Percentiles rank a stretch among this genome's conserved stretches.
Conservation (phyloP, 371 early-diverging fungal genomes). For the Rhizopus stolonifer region DNA sequence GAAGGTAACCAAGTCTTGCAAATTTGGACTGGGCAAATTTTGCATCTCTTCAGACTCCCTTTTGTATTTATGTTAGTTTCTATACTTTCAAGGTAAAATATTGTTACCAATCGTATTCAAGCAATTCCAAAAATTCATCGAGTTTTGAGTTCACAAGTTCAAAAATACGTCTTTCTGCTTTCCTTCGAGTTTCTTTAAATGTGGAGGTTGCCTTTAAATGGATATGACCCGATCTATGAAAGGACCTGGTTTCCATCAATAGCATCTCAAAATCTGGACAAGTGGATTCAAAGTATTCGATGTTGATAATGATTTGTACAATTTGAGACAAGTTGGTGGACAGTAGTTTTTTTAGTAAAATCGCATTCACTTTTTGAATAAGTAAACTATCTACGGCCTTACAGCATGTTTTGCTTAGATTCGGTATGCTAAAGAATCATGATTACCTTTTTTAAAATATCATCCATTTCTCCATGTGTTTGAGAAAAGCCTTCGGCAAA, state of each 20-base stretch:
- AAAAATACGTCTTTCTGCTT: slow-evolving; percentile 79
- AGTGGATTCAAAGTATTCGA: slow-evolving; percentile 77
- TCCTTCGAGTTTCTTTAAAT: slow-evolving; percentile 71
- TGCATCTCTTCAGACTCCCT: slow-evolving; percentile 43
- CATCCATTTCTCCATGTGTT: slow-evolving; percentile 85
- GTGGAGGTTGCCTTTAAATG: slow-evolving; percentile 68
- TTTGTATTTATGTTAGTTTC: not conserved
- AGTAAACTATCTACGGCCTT: slow-evolving; percentile 79
- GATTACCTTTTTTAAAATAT: slow-evolving; percentile 82
- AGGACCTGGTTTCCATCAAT: slow-evolving; percentile 66
- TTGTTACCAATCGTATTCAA: slow-evolving; percentile 80
- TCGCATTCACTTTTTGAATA: slow-evolving; percentile 71
- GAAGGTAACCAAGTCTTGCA: slow-evolving; percentile 74
- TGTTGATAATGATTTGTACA: slow-evolving; percentile 81
- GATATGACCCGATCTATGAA: slow-evolving; percentile 58
- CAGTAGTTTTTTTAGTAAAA: slow-evolving; percentile 65
- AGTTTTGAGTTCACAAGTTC: slow-evolving; percentile 80
- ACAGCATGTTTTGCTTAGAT: too few species aligned
- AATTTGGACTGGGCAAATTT: slow-evolving; percentile 60
- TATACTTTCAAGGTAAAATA: not conserved
- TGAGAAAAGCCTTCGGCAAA: slow-evolving; percentile 86
- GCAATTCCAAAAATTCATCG: slow-evolving; percentile 76
- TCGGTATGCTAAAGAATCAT: too few species aligned
- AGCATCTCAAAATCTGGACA: slow-evolving; percentile 79
- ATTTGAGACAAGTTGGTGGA: slow-evolving; percentile 72